phyloP scores from a whole-genome alignment of 2,329 filamentous ascomycete species.

The Raffaelea albimanens region DNA sequence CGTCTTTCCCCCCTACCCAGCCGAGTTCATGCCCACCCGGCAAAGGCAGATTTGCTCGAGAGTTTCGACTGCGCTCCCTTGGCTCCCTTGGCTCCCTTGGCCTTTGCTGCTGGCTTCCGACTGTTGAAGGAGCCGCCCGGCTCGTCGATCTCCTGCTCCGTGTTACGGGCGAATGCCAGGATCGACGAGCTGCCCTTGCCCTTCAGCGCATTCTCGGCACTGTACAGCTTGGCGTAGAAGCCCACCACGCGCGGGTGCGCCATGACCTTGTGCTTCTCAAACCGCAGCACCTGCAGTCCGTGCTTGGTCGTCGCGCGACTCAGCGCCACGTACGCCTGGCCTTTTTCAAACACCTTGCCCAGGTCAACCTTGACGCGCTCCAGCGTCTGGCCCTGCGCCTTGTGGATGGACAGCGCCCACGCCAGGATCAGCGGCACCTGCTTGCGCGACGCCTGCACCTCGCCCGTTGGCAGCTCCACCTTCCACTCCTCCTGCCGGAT shows the following conservation, averaged over 20 bases:
- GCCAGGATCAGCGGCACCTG: constrained; percentile 86
- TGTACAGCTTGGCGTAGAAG: constrained; percentile 78
- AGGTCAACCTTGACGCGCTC: constrained; percentile 93
- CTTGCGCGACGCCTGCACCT: constrained; percentile 77
- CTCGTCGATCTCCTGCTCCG: not conserved
- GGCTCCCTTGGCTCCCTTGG: too few species aligned
- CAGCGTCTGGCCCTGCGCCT: constrained; percentile 90
- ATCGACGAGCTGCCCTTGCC: constrained; percentile 24
- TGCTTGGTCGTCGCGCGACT: constrained; percentile 83
- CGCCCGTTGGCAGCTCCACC: constrained; percentile 89
- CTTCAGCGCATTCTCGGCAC: constrained; percentile 43
- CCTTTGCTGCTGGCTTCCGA: not conserved
- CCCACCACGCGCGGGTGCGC: constrained; percentile 77
- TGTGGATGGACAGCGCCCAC: constrained; percentile 96
- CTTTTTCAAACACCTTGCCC: constrained; percentile 88
- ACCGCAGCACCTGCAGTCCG: constrained; percentile 79
- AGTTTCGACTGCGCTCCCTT: too few species aligned
- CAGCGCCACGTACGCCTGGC: constrained; percentile 92
- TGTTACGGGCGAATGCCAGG: constrained; percentile 26
- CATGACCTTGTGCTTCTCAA: constrained; percentile 86
- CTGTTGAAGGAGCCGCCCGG: not conserved
- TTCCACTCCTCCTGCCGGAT: constrained; percentile 91
- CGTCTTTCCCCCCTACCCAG: too few species aligned
- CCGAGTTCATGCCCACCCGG: too few species aligned
- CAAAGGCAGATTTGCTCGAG: too few species aligned